phyloP scores from a whole-genome alignment of 164 flowering plant species.

The Vitis amurensis region DNA sequence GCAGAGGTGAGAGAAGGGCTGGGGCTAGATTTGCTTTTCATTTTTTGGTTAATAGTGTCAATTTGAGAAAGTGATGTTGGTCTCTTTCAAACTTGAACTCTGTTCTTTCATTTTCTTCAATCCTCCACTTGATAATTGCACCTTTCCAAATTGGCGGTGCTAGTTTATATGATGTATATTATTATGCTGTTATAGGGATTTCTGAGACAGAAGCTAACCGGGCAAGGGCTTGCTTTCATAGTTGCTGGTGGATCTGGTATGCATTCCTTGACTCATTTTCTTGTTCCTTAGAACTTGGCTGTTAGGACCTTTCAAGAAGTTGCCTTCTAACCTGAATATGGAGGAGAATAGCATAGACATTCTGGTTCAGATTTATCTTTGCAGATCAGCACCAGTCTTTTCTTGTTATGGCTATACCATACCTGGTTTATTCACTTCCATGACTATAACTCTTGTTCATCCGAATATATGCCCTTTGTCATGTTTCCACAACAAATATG shows the following conservation, averaged over 20 bases:
- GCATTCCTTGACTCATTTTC: constrained; percentile 6
- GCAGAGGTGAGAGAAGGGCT: constrained; percentile 63
- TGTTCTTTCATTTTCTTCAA: neutral
- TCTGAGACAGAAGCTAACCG: constrained; percentile 83
- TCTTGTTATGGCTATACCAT: neutral
- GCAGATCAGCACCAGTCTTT: neutral
- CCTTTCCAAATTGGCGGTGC: neutral
- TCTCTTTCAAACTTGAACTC: neutral
- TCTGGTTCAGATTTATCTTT: neutral
- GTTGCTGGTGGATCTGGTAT: constrained; percentile 96
- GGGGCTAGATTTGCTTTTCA: neutral
- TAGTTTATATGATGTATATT: constrained; percentile 4
- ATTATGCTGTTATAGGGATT: constrained; percentile 53
- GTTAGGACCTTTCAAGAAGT: neutral
- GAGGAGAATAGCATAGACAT: neutral
- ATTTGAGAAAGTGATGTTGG: neutral
- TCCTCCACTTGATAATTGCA: neutral
- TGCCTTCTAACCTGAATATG: neutral
- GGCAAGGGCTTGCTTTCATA: constrained; percentile 94
- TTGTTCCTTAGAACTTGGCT: neutral
- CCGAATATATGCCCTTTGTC: too few relatives aligned
- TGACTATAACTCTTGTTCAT: neutral
- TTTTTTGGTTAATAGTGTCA: neutral
- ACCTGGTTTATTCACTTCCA: neutral
- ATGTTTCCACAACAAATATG: too few relatives aligned